Evolutionary conservation across 2,329 filamentous ascomycete genomes (phyloP).

Genomic region (Neonectria ditissima): DNA sequence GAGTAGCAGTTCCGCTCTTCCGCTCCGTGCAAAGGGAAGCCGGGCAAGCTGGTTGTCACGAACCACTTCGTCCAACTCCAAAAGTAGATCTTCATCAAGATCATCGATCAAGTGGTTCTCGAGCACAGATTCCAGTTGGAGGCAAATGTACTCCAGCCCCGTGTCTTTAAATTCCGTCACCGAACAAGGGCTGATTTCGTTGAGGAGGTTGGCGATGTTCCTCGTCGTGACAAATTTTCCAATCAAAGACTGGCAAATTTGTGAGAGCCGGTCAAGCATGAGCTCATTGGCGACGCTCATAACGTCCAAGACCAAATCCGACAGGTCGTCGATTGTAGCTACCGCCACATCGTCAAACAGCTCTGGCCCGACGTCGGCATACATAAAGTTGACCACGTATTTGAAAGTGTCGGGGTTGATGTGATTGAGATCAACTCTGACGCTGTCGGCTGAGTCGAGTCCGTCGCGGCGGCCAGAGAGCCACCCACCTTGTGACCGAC

Average conservation of each 20-base stretch:
- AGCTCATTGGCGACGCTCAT: conserved; percentile 92
- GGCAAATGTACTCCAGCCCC: conserved; percentile 88
- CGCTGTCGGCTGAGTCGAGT: conserved; percentile 51
- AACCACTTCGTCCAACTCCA: conserved; percentile 83
- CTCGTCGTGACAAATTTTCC: conserved; percentile 87
- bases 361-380: conserved; percentile 83
- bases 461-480: conserved; percentile 74
- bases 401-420: conserved; percentile 79
- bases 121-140: conserved; percentile 91
- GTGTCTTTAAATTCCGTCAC: conserved; percentile 89
- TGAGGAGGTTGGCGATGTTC: conserved; percentile 87
- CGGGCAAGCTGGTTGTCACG: conserved; percentile 84
- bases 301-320: conserved; percentile 91
- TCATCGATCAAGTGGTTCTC: conserved; percentile 90
- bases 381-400: conserved; percentile 84
- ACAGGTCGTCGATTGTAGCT: conserved; percentile 81
- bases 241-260: conserved; percentile 87
- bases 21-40: conserved; percentile 82
- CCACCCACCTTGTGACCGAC: conserved; percentile 89
- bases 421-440: conserved; percentile 86
- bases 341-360: conserved; percentile 83
- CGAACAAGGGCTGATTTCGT: conserved; percentile 85
- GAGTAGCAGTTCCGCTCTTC: conserved; percentile 74
- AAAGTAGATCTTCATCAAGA: conserved; percentile 84
- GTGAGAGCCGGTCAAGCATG: conserved; percentile 91